Evolutionary conservation across 2,329 filamentous ascomycete species (phyloP).

Genomic region (Teratosphaeria gauchensis): DNA sequence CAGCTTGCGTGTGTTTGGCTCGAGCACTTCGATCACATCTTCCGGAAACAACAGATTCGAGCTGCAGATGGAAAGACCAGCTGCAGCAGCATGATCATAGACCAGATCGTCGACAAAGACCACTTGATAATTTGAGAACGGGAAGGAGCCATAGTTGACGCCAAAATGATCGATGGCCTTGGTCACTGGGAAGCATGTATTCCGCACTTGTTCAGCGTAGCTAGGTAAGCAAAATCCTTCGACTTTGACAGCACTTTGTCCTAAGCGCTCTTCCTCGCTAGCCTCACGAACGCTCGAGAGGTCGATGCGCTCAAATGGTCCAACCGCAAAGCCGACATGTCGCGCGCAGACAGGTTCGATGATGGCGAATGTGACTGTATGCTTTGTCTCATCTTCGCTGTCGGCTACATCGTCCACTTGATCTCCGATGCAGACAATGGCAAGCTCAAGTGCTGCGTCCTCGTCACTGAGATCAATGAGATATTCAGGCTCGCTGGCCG

Average conservation of each 20-base stretch:
- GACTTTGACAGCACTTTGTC: conserved; percentile 77
- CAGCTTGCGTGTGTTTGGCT: conserved; percentile 69
- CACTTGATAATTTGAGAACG: conserved; percentile 84
- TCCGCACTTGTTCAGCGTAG: conserved; percentile 69
- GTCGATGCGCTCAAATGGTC: conserved; percentile 89
- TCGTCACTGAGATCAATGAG: conserved; percentile 52
- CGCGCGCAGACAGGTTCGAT: conserved; percentile 68
- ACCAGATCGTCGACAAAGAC: conserved; percentile 88
- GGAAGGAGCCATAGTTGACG: conserved; percentile 79
- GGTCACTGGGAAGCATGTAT: conserved; percentile 80
- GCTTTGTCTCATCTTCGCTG: conserved; percentile 66
- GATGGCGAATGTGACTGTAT: conserved; percentile 77
- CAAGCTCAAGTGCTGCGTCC: conserved; percentile 80
- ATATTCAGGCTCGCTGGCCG: conserved; percentile 25
- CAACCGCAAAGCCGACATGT: conserved; percentile 87
- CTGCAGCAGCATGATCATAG: conserved; percentile 64
- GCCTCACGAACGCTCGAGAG: conserved; percentile 73
- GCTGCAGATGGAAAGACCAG: conserved; percentile 80
- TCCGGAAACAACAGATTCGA: conserved; percentile 75
- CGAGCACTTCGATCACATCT: conserved; percentile 74
- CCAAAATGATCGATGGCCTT: conserved; percentile 83
- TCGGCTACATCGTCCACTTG: conserved; percentile 73
- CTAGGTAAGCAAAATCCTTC: conserved; percentile 86
- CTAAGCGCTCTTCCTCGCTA: conserved; percentile 84
- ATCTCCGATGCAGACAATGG: conserved; percentile 83